phyloP scores from a whole-genome alignment of 306 rosid species.

The Prunus fruticosa region DNA sequence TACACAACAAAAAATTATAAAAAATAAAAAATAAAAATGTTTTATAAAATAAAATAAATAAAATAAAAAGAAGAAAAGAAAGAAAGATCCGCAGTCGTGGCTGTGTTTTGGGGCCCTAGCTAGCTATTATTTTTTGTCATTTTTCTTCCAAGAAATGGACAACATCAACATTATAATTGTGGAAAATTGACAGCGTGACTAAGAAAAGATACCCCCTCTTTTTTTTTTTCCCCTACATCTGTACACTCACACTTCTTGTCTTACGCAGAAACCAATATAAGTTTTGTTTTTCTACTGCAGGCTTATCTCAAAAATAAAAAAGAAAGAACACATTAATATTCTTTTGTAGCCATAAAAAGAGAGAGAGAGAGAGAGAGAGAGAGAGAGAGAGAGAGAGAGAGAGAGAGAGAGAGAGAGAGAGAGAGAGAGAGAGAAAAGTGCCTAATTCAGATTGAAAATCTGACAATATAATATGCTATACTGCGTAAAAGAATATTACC shows the following conservation, averaged over 20 bases:
- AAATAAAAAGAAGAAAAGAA: not conserved
- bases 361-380: too few species aligned
- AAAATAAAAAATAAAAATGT: not conserved
- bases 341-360: not conserved
- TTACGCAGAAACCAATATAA: not conserved
- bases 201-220: slow-evolving; percentile 33
- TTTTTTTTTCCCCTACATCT: not conserved
- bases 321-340: too few species aligned
- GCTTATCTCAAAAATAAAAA: too few species aligned
- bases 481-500: not conserved
- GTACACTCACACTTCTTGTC: not conserved
- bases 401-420: too few species aligned
- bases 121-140: slow-evolving; percentile 17
- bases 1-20: not conserved
- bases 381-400: too few species aligned
- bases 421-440: too few species aligned
- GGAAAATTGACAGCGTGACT: slow-evolving; percentile 56
- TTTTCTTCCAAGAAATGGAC: slow-evolving; percentile 40
- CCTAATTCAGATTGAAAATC: not conserved
- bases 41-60: too few species aligned
- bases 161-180: slow-evolving; percentile 47
- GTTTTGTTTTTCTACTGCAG: too few species aligned
- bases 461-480: too few species aligned
- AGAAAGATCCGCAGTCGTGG: slow-evolving; percentile 4
- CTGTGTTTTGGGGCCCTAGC: not conserved